phyloP scores from a whole-genome alignment of 371 early-diverging fungal genomes.

The Mortierella sp. region DNA sequence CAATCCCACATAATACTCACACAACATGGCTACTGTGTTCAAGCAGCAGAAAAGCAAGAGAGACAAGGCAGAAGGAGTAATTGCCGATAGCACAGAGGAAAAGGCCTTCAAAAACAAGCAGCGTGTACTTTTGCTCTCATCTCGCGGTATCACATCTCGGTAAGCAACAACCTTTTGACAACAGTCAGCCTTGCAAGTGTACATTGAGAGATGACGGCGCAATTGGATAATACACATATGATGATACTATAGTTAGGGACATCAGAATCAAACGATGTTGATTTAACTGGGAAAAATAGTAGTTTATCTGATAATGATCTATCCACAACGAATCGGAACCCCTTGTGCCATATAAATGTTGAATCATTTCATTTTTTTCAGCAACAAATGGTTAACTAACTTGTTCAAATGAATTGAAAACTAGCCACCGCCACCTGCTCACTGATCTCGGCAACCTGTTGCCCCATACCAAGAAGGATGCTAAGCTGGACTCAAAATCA shows the following conservation, averaged over 20 bases:
- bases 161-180: slow-evolving; percentile 50
- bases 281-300: slow-evolving; percentile 42
- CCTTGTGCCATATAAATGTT: not conserved
- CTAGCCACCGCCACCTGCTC: slow-evolving; percentile 93
- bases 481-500: slow-evolving; percentile 93
- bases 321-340: too few species aligned
- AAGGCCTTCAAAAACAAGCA: slow-evolving; percentile 77
- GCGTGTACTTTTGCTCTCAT: slow-evolving; percentile 89
- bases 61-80: slow-evolving; percentile 56
- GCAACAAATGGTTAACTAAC: not conserved
- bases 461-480: slow-evolving; percentile 95
- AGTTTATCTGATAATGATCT: slow-evolving; percentile 22
- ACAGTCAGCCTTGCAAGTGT: not conserved
- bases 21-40: slow-evolving; percentile 45
- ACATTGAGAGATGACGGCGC: not conserved
- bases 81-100: slow-evolving; percentile 24
- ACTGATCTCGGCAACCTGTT: slow-evolving; percentile 87
- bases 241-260: slow-evolving; percentile 56
- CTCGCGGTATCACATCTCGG: slow-evolving; percentile 91
- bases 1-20: not conserved
- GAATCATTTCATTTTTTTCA: not conserved
- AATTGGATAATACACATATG: not conserved
- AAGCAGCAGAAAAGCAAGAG: slow-evolving; percentile 57
- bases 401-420: not conserved
- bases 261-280: slow-evolving; percentile 40